A percentile compares a stretch with the other conserved stretches of the same genome.
These are phyloP conservation scores for Hawksworthiomyces lignivorus DNA, from an alignment of 2,329 filamentous ascomycete species.

Conservation along the genomic window DNA sequence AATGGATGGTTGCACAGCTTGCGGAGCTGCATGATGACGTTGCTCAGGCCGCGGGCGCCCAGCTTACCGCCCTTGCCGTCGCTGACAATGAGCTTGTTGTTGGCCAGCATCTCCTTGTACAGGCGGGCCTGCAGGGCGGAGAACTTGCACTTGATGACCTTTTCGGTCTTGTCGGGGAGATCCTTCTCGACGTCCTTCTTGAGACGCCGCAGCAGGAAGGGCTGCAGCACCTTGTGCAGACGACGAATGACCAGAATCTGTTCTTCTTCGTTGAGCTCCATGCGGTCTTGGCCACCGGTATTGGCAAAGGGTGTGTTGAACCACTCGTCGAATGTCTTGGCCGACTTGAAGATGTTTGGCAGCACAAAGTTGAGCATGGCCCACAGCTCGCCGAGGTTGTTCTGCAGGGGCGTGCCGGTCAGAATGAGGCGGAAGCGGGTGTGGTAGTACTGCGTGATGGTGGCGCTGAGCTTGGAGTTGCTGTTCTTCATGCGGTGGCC, in stretches of 20 bases:
- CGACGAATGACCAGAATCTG: constrained; percentile 96
- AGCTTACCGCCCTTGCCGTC: constrained; percentile 95
- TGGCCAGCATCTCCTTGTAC: constrained; percentile 94
- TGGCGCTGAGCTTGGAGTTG: constrained; percentile 90
- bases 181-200: constrained; percentile 99
- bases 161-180: constrained; percentile 95
- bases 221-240: constrained; percentile 93
- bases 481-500: constrained; percentile 99
- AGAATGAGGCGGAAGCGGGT: constrained; percentile 94
- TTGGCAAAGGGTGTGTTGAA: constrained; percentile 99
- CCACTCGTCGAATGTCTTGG: constrained; percentile 98
- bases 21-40: constrained; percentile 99
- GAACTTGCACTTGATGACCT: constrained; percentile 98
- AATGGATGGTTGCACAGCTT: constrained; percentile 99
- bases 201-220: constrained; percentile 93
- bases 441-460: constrained; percentile 89
- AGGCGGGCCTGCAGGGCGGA: constrained; percentile 87
- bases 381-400: constrained; percentile 94
- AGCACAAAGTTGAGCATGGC: constrained; percentile 97
- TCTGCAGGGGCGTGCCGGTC: constrained; percentile 93
- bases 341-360: constrained; percentile 98
- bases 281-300: constrained; percentile 95
- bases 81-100: constrained; percentile 89
- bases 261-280: constrained; percentile 99
- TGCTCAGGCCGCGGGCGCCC: constrained; percentile 87